Evolutionary conservation across 2,329 filamentous ascomycete species (phyloP), one percentile per base, ranked within the genome.

Genomic region (Pyrenophora seminiperda): DNA sequence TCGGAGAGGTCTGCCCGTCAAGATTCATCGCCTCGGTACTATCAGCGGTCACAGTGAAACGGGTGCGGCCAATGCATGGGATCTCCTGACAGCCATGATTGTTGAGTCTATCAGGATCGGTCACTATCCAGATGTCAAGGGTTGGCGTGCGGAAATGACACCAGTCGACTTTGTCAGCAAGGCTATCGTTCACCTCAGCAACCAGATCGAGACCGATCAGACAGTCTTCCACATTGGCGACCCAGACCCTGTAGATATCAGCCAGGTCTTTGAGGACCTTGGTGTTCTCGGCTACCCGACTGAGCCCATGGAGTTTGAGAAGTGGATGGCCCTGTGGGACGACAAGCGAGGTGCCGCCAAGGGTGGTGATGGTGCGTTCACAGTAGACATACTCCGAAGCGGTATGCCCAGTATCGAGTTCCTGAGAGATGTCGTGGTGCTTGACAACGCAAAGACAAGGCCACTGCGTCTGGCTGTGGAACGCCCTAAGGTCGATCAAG

Each of bases 101-200:
- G 86, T 91, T 1, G 89, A 92, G 67, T 91, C 89, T 0, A 79
- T 92, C 30, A 84, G 88, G 43, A 78, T 92, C 3, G 88, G 88
- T 5, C 82, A 83, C 58, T 83, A 83, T 1, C 89, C 89, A 0
- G 80, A 89, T 44, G 84, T 91, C 3, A 80, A 87, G 41, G 85
- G 85, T 33, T 93, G 89, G 89, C 83, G 86, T 41, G 83, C 88
- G 1, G 89, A 93, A 74, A 92, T 92, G 89, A 91, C 89, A 0
- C 89, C 89, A 0, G 89, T 91, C 11, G 89, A 93, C 71, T 91
- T 90, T 63, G 88, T 91, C 50, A 89, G 85, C 73, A 85, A 84
- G 56, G 84, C 88, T 3, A 89, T 93, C 58, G 76, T 89, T 18
- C 83, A 87, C 14, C 80, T 92, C 15, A 81, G 86, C 32, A 84